Conservation (phyloP, 169 alveolate species). For the Cryptosporidium bovis region DNA sequence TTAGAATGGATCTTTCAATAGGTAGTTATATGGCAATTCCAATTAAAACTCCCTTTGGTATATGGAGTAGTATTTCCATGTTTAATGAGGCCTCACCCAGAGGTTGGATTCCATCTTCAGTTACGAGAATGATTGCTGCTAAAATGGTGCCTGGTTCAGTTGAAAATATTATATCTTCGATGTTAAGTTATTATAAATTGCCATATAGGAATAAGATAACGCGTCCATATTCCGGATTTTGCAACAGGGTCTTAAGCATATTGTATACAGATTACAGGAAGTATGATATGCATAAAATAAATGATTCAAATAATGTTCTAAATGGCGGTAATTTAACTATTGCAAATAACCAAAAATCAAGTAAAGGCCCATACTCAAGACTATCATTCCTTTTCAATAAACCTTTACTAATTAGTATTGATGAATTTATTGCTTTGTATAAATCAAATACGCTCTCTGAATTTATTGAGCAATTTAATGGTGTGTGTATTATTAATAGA, state of each 20-base stretch:
- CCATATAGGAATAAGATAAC: slow-evolving; percentile 30
- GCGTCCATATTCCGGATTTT: slow-evolving; percentile 58
- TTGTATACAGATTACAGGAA: slow-evolving; percentile 26
- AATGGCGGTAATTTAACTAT: not conserved
- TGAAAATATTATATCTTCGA: slow-evolving; percentile 64
- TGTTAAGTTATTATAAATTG: slow-evolving; percentile 21
- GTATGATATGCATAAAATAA: not conserved
- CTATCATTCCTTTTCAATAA: slow-evolving; percentile 16
- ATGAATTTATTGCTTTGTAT: slow-evolving; percentile 61
- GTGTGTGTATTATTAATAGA: slow-evolving; percentile 32
- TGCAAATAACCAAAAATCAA: not conserved
- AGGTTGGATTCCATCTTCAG: slow-evolving; percentile 82
- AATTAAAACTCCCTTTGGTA: slow-evolving; percentile 80
- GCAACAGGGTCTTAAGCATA: slow-evolving; percentile 16
- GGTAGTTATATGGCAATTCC: slow-evolving; percentile 81
- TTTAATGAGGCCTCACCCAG: slow-evolving; percentile 79
- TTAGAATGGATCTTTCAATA: slow-evolving; percentile 76
- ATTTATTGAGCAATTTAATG: slow-evolving; percentile 54
- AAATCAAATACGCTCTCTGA: slow-evolving; percentile 49
- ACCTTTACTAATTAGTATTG: slow-evolving; percentile 54
- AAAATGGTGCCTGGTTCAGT: slow-evolving; percentile 79
- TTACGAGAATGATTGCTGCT: slow-evolving; percentile 76
- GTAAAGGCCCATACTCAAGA: slow-evolving; percentile 1
- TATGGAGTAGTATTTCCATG: slow-evolving; percentile 79
- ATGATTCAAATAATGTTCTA: not conserved